Percentiles rank a stretch among this genome's conserved stretches.
phyloP scores from a whole-genome alignment of 805 yeast species.

The Ogataea glucozyma region DNA sequence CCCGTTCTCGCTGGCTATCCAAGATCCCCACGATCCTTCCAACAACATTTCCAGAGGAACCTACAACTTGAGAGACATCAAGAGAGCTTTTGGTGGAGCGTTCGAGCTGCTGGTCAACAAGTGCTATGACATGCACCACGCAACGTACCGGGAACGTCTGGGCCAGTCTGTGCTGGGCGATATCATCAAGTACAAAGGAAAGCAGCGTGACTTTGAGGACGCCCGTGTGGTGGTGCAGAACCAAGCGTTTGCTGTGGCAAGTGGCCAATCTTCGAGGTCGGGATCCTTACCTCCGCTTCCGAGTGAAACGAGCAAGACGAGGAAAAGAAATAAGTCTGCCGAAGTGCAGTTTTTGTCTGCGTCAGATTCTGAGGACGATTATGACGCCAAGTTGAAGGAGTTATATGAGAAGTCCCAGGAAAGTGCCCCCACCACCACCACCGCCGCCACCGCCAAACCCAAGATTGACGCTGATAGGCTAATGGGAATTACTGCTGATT shows the following conservation, averaged over 20 bases:
- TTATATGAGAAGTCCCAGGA: conserved; percentile 26
- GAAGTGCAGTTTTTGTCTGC: conserved; percentile 39
- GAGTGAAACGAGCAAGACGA: conserved; percentile 32
- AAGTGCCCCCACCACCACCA: conserved; percentile 3
- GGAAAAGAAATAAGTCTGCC: conserved; percentile 40
- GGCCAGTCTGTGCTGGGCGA: conserved; percentile 80
- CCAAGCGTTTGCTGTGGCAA: conserved; percentile 47
- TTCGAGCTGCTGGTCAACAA: conserved; percentile 71
- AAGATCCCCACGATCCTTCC: conserved; percentile 83
- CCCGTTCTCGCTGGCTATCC: conserved; percentile 70
- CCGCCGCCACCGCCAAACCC: conserved; percentile 1
- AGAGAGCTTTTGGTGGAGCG: conserved; percentile 87
- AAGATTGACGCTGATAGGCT: conserved; percentile 23
- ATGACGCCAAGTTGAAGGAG: conserved; percentile 14
- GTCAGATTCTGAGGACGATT: conserved; percentile 29
- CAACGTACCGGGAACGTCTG: conserved; percentile 63
- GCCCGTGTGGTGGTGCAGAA: conserved; percentile 65
- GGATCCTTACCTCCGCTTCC: conserved; percentile 35
- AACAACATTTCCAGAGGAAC: conserved; percentile 88
- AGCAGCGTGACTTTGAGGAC: conserved; percentile 73
- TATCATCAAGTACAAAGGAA: conserved; percentile 73
- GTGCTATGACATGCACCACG: conserved; percentile 69
- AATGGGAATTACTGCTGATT: conserved; percentile 22
- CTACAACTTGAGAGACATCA: conserved; percentile 74
- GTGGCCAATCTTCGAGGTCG: conserved; percentile 21